Percentiles rank a stretch among this genome's conserved stretches.
These are phyloP conservation scores for Penicillium sp. DNA, from an alignment of 2,329 filamentous ascomycete species.

Conservation along the genomic window DNA sequence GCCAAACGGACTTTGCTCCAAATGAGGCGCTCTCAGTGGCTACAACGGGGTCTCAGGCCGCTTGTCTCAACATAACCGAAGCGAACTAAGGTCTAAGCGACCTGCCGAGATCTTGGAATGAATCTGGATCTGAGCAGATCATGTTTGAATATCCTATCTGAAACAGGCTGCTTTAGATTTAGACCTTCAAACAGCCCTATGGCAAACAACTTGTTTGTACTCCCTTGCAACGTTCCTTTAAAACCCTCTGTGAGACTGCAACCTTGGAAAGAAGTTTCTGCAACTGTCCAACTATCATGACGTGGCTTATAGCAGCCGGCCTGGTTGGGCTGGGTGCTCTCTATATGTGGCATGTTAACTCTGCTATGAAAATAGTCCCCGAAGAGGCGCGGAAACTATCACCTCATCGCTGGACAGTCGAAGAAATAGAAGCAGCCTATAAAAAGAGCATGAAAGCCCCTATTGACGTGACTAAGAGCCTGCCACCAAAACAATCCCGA, in stretches of 20 bases:
- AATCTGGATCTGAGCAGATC: background rate
- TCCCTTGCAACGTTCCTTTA: background rate
- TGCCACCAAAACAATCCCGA: slow-evolving; percentile 32
- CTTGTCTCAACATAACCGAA: slow-evolving; percentile 15
- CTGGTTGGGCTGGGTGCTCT: slow-evolving; percentile 15
- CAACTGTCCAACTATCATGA: background rate
- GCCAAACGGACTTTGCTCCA: background rate
- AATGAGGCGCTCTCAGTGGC: background rate
- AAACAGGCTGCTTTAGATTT: background rate
- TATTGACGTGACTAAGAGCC: slow-evolving; percentile 27
- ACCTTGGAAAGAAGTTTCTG: background rate
- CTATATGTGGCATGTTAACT: slow-evolving; percentile 28
- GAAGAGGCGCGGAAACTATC: slow-evolving; percentile 22
- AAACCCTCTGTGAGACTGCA: background rate
- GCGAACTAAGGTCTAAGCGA: slow-evolving; percentile 15
- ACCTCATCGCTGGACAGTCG: slow-evolving; percentile 28
- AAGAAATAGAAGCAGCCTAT: slow-evolving; percentile 29
- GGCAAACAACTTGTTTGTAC: background rate
- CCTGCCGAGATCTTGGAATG: background rate
- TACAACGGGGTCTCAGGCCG: background rate
- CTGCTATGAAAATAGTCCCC: slow-evolving; percentile 21
- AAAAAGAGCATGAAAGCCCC: slow-evolving; percentile 22
- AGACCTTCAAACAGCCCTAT: background rate
- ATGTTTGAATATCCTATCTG: background rate
- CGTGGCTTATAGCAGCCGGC: slow-evolving; percentile 8